Base-by-base conservation (phyloP, 1,284 basidiomycete species). In the Tylopilus sp. region DNA sequence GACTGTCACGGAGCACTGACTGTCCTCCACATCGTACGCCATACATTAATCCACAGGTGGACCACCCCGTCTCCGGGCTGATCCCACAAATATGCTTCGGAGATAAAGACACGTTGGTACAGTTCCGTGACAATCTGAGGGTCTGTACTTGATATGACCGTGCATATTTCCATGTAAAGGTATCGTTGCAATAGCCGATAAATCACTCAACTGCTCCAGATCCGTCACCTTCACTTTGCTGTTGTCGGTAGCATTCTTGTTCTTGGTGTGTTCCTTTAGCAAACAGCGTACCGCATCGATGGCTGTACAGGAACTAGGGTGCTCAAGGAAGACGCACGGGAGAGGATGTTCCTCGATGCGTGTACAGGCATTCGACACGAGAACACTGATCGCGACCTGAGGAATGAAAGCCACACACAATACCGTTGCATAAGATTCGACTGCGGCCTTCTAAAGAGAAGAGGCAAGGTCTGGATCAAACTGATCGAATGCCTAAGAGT, bases 351-450 rank as follows among this genome's bases (percentile, higher is more conserved):
- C 89, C 69, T 88, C 79, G 46, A 92, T 89, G 5, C 86, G 83
- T 53, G 89, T 55, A 60, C 80, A 84, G 26, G 72, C 75, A 68
- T 73, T 67, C 61, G 90, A 77, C 34, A 77, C 76, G 45, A 87
- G 59, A 60, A 88, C 59, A 55, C 82, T 83, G 56, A 82, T 68
- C 25, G 75, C 85, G 53, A 77, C 74, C 63, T 83, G 86, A 59
- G 83, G 85, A 52, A 92, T 79, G 72, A 97, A 99, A 47, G 96
- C 92, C 56, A 84, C 81, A 58, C 82, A 82, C 57, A 98, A 73
- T 39, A 92, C 89, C 59, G 82, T 79, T 29, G 84, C 82, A 70
- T 97, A 99, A 0, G 91, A 89, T 55, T 81, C 77, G 40, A 90
- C 77, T 1, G 94, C 96, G 28, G 84, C 84, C 55, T 77, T 68